A percentile compares a stretch with the other conserved stretches of the same genome.
Evolutionary conservation across 257 asterid genomes (phyloP).

Genomic region (Agastache rugosa): DNA sequence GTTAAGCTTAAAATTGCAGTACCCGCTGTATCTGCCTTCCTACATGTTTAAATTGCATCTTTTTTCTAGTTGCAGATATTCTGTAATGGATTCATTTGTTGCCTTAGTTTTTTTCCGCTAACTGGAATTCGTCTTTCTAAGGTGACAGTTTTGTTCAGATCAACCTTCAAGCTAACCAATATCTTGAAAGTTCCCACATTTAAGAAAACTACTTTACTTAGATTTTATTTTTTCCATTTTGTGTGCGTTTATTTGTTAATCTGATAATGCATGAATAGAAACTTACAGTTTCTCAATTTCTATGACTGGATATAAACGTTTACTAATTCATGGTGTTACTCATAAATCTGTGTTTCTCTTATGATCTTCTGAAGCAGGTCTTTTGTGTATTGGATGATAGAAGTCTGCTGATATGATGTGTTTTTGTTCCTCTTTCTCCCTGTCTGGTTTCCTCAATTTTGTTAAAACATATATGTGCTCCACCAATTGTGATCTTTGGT

Average conservation of each 20-base stretch:
- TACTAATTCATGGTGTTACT: neutral
- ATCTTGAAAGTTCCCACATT: neutral
- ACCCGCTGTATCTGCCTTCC: no score
- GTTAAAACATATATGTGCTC: neutral
- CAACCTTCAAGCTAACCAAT: no score
- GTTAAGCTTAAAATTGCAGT: no score
- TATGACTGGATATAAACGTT: neutral
- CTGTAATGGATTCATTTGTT: no score
- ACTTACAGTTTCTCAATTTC: neutral
- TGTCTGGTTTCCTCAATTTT: neutral
- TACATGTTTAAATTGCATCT: no score
- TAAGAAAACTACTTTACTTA: neutral
- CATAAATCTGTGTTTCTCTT: neutral
- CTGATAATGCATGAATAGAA: neutral
- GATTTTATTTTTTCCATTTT: neutral
- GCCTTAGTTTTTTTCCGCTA: no score
- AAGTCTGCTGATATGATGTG: neutral
- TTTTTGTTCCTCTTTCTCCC: neutral
- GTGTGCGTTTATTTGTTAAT: neutral
- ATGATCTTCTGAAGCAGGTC: neutral
- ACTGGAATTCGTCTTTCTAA: no score
- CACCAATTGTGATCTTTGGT: neutral
- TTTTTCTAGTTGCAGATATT: no score
- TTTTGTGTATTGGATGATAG: neutral
- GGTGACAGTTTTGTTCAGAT: neutral